phyloP scores from a whole-genome alignment of 257 asterid species.

The Capsicum chinense region DNA sequence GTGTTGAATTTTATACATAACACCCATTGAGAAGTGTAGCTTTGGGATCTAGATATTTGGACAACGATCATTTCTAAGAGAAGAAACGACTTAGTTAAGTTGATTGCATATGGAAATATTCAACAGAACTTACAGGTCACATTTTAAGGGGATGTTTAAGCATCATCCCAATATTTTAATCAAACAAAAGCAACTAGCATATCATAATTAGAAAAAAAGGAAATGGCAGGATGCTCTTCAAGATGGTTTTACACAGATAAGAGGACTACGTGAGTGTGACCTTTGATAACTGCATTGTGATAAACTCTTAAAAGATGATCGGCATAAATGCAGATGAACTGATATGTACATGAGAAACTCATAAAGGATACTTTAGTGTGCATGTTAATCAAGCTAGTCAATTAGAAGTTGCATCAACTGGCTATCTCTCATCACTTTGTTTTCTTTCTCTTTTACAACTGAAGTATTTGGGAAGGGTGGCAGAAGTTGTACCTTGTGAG shows the following conservation, averaged over 20 bases:
- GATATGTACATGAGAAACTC: background rate
- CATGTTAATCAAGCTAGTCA: background rate
- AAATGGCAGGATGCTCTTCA: background rate
- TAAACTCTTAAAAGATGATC: background rate
- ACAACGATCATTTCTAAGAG: background rate
- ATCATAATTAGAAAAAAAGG: background rate
- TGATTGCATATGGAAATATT: background rate
- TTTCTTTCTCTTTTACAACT: conserved; percentile 20
- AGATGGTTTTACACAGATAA: conserved; percentile 9
- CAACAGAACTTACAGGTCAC: background rate
- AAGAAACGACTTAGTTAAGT: background rate
- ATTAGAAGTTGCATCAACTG: conserved; percentile 18
- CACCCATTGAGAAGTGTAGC: background rate
- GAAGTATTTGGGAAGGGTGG: conserved; percentile 16
- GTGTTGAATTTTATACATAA: background rate
- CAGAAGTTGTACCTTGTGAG: conserved; percentile 75
- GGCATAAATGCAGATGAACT: background rate
- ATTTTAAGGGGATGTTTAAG: conserved; percentile 11
- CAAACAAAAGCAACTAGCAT: background rate
- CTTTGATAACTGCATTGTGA: conserved; percentile 8
- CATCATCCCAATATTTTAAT: conserved; percentile 4
- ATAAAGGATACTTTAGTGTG: background rate
- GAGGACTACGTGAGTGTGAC: background rate
- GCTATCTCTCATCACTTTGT: background rate
- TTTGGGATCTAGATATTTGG: conserved; percentile 4